Evolutionary conservation across 495 filamentous ascomycete genomes (phyloP), one percentile per base, ranked within the genome.

Genomic region (Penicillium canescens): DNA sequence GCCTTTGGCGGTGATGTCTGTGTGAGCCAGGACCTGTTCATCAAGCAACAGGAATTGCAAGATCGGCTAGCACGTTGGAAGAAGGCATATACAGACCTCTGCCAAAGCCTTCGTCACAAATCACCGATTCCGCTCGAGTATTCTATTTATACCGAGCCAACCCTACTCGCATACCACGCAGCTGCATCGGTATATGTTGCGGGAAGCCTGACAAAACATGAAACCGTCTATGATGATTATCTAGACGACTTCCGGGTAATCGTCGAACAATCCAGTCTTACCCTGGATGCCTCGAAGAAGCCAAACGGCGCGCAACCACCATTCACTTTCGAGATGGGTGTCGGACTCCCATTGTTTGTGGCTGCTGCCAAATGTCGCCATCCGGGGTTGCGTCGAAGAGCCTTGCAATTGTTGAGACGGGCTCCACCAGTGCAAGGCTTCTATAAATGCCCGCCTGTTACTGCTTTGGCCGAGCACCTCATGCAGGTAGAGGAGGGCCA

Each of bases 281-380:
- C 50, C 20, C 49, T 73, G 2, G 35, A 58, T 14, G 31, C 41
- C 4, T 63, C 59, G 12, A 39, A 34, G 0, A 43, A 48, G 37
- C 34, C 52, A 1, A 56, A 71, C 42, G 62, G 64, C 24, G 46
- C 57, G 3, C 65, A 62, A 24, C 59, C 66, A n/a, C 68, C 68
- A 0, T 74, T 73, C 33, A 73, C 72, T 14, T 73, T 73, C 54
- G 73, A 73, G 14, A 56, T 70, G 38, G 58, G 65, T 4, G 50
- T 72, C 16, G 72, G 65, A 7, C 40, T 72, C 6, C 71, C 73
- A 4, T 59, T 77, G 6, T 71, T 56, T 55, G 59, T 74, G 28
- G 67, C 66, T 3, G 55, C 52, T 13, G 51, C 71, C 3, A 60
- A 63, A 38, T 77, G 73, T 37, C 71, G 70, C 6, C 62, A 73